Evolutionary conservation across 352 stramenopile genomes (phyloP).

Genomic region (Pythium scleroteichum): DNA sequence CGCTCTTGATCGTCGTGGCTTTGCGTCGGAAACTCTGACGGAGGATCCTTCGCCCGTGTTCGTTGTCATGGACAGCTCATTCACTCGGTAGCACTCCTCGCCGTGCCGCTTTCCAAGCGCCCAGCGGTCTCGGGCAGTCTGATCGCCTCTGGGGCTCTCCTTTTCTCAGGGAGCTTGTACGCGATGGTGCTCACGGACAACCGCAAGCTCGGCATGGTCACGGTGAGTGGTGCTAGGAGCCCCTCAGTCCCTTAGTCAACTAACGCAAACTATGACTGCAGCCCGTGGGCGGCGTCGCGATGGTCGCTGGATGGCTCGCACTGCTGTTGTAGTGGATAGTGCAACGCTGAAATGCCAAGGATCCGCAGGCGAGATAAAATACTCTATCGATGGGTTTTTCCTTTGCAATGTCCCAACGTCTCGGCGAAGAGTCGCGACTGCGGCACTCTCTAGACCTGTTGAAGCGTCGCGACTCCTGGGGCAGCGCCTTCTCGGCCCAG

Average conservation of each 20-base stretch:
- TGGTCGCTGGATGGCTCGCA: slow-evolving; percentile 74
- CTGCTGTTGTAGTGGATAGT: slow-evolving; percentile 48
- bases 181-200: slow-evolving; percentile 73
- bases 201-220: slow-evolving; percentile 74
- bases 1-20: background rate
- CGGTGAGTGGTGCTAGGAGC: slow-evolving; percentile 37
- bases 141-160: slow-evolving; percentile 56
- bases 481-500: background rate
- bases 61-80: slow-evolving; percentile 36
- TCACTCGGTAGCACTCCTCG: slow-evolving; percentile 75
- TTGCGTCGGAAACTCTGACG: too few species aligned
- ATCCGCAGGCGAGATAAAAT: background rate
- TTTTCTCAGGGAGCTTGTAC: slow-evolving; percentile 85
- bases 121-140: slow-evolving; percentile 58
- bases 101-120: slow-evolving; percentile 59
- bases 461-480: slow-evolving; percentile 9
- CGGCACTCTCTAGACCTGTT: background rate
- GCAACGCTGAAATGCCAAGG: background rate
- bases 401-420: too few species aligned
- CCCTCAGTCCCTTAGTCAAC: too few species aligned
- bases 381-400: too few species aligned
- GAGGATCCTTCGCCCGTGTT: slow-evolving; percentile 13
- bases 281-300: slow-evolving; percentile 66
- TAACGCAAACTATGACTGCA: slow-evolving; percentile 17
- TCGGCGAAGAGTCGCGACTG: background rate